A percentile compares a stretch with the other conserved stretches of the same genome.
Evolutionary conservation across 108 stramenopile genomes (phyloP).

Genomic region (Cafeteria roenbergensis): DNA sequence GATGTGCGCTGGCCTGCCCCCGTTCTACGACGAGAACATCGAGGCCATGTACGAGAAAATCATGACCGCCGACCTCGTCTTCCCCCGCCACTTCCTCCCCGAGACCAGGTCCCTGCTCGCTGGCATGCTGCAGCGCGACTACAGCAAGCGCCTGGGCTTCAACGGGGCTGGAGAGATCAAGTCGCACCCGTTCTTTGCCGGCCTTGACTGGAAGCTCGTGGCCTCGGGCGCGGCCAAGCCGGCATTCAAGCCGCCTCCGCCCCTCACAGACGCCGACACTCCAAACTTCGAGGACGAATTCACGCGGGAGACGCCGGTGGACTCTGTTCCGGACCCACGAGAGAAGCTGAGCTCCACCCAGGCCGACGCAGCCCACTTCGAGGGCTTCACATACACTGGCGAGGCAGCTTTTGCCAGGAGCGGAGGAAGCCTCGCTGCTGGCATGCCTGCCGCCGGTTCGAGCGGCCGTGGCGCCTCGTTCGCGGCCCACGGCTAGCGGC

Average conservation of each 20-base stretch:
- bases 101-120: slow-evolving; percentile 18
- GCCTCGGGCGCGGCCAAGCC: slow-evolving; percentile 48
- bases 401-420: too few relatives aligned
- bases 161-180: slow-evolving; percentile 71
- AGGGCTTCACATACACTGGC: slow-evolving; percentile 10
- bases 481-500: too few relatives aligned
- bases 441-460: too few relatives aligned
- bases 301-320: slow-evolving; percentile 6
- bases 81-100: slow-evolving; percentile 17
- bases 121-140: slow-evolving; percentile 16
- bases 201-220: slow-evolving; percentile 72
- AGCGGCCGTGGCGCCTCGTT: too few relatives aligned
- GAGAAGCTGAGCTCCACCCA: not conserved
- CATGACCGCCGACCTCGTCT: slow-evolving; percentile 11
- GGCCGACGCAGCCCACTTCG: not conserved
- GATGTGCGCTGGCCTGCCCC: slow-evolving; percentile 34
- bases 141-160: slow-evolving; percentile 11
- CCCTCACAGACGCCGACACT: slow-evolving; percentile 1
- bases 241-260: slow-evolving; percentile 7
- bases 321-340: not conserved
- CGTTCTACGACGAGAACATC: slow-evolving; percentile 38
- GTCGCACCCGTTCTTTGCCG: slow-evolving; percentile 65
- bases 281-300: slow-evolving; percentile 18
- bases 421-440: too few relatives aligned
- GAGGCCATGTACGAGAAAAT: slow-evolving; percentile 40